phyloP scores from a whole-genome alignment of 305 asterid genomes.

The Rubia peregrina region DNA sequence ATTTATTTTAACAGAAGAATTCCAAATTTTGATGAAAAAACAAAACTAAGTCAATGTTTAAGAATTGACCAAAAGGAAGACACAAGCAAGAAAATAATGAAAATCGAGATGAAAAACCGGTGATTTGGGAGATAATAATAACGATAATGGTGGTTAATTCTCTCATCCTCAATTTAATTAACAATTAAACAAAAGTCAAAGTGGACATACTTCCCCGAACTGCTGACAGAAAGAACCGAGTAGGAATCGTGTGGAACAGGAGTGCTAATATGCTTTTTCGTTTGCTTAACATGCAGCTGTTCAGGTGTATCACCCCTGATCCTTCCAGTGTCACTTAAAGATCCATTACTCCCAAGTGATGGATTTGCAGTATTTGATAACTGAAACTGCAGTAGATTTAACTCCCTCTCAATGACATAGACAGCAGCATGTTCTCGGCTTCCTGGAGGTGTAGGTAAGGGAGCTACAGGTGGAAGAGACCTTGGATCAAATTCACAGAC shows the following conservation, averaged over 20 bases:
- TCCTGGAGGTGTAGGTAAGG: slow-evolving; percentile 70
- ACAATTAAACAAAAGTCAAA: background rate
- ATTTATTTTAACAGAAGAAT: slow-evolving; percentile 1
- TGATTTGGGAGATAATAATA: background rate
- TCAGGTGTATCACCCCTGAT: slow-evolving; percentile 82
- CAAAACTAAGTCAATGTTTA: background rate
- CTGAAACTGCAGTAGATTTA: slow-evolving; percentile 82
- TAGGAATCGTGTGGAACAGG: slow-evolving; percentile 93
- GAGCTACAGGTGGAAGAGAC: slow-evolving; percentile 88
- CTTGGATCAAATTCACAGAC: slow-evolving; percentile 86
- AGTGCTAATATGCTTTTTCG: slow-evolving; percentile 71
- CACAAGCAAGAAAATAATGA: background rate
- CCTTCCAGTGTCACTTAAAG: slow-evolving; percentile 79
- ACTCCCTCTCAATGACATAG: slow-evolving; percentile 76
- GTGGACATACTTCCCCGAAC: slow-evolving; percentile 89
- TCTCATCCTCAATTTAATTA: background rate
- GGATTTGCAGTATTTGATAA: slow-evolving; percentile 74
- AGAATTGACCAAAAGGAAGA: background rate
- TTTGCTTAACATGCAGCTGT: slow-evolving; percentile 81
- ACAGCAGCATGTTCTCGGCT: slow-evolving; percentile 81
- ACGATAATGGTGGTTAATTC: background rate
- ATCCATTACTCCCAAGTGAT: slow-evolving; percentile 86
- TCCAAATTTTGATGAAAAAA: background rate
- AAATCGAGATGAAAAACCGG: background rate
- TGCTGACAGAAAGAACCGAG: slow-evolving; percentile 79